These are phyloP conservation scores for Ogataea paradorogensis DNA, from an alignment of 805 yeast species.

Conservation along the genomic window DNA sequence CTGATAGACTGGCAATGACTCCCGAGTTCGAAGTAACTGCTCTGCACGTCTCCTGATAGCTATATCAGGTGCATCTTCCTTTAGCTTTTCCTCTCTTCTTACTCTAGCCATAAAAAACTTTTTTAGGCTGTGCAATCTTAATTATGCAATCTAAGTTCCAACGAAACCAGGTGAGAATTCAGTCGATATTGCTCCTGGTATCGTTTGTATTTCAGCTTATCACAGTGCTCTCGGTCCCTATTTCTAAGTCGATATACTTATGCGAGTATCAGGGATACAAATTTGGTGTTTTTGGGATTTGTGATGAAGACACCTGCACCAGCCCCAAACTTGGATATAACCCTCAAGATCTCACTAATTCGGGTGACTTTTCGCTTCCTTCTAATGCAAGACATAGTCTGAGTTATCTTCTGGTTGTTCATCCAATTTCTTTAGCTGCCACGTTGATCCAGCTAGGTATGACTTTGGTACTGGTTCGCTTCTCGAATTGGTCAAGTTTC, in stretches of 20 bases:
- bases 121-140: slow-evolving; percentile 6
- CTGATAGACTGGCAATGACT: slow-evolving; percentile 70
- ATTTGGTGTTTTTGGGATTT: slow-evolving; percentile 74
- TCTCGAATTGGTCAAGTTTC: slow-evolving; percentile 24
- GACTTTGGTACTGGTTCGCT: slow-evolving; percentile 37
- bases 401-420: slow-evolving; percentile 62
- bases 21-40: slow-evolving; percentile 49
- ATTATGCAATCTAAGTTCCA: slow-evolving; percentile 12
- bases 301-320: slow-evolving; percentile 43
- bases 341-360: slow-evolving; percentile 30
- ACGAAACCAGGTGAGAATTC: slow-evolving; percentile 20
- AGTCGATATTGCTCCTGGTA: slow-evolving; percentile 36
- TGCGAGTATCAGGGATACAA: slow-evolving; percentile 46
- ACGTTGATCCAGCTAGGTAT: slow-evolving; percentile 45
- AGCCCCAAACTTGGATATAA: slow-evolving; percentile 43
- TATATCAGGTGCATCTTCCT: background rate
- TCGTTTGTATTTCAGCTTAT: slow-evolving; percentile 58
- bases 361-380: slow-evolving; percentile 48
- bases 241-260: slow-evolving; percentile 46
- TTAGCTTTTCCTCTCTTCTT: background rate
- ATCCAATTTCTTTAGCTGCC: slow-evolving; percentile 60
- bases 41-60: slow-evolving; percentile 35
- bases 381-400: slow-evolving; percentile 57
- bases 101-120: slow-evolving; percentile 23
- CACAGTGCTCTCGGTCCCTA: slow-evolving; percentile 60